Evolutionary conservation across 306 rosid species (phyloP), one percentile per base, ranked within the genome.

Genomic region (Geum urbanum): DNA sequence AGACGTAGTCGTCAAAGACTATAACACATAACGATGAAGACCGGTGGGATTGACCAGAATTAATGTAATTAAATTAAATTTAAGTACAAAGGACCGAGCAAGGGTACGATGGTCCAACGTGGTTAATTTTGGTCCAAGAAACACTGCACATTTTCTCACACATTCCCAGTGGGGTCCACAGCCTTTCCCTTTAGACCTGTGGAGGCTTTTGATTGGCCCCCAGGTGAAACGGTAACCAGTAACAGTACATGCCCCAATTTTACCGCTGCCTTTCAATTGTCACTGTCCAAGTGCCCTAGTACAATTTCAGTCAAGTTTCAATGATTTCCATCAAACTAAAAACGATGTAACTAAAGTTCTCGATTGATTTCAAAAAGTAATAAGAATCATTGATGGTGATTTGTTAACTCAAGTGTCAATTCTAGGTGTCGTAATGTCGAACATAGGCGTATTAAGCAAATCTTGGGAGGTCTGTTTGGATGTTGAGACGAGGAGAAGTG

Each of bases 71-170:
- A 13, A 49, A 5, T 66, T 15, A 13, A 11, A 11, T 19, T 32
- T 32, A 32, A 32, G 3, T 9, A 14, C 2, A 7, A 9, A 12
- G 20, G 45, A 10, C 63, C 4, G 12, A 9, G 0, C 0, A 64
- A 27, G 81, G 81, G 64, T 50, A 41, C 41, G 41, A 16, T 66
- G 19, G 81, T 77, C 81, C 70, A 19, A 72, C 4, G 32, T 4
- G 57, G 60, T 71, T 57, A 77, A 77, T 77, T 77, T 66, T 9
- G 69, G 44, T 72, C 6, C 69, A 72, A 77, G 77, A 77, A 77
- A 77, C 63, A 40, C 7, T 64, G 46, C 68, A 46, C 41, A n/a
- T 16, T 57, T 51, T 24, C 63, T 12, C 72, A 69, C 63, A 53
- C 73, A 32, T 19, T 24, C 9, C 59, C 37, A 54, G 22, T 44